Base-by-base conservation (phyloP, 129 eudicot genomes). In the sunflower (Helianthus annuus) region DNA sequence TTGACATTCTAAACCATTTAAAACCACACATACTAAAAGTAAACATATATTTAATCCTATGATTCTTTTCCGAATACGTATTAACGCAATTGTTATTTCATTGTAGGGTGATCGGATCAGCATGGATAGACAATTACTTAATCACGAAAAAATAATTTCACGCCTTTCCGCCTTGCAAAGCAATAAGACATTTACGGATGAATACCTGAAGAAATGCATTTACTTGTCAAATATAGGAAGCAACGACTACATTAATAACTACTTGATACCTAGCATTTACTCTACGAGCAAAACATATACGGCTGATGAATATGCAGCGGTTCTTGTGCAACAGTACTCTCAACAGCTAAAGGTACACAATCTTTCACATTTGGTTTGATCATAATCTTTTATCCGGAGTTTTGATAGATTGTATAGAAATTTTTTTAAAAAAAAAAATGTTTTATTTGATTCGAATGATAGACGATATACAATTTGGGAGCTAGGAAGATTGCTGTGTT, bases 191-290 rank as follows among this genome's bases (percentile, higher is more conserved):
- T 76, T n/a, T 53, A 62, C 76, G 0, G 5, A 52, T 0, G 70
- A 66, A 15, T 66, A 70, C 68, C 52, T 85, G 10, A 72, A 63
- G 70, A 72, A 79, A 65, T 82, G 86, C 76, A 56, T 79, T 34
- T 85, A 85, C 73, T 9, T 72, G 8, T 34, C 52, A 36, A 75
- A 75, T 45, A 66, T 82, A 10, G 90, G 90, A 53, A 85, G 84
- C 64, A 82, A 85, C 13, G 87, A 82, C 58, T 85, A 85, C 61
- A 69, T 82, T 54, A 85, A 85, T 56, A 85, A 82, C 61, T 85
- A 79, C 71, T 58, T 85, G 7, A 58, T 72, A 67, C 81, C 87
- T 7, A 46, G 14, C 1, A 0, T 0, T 38, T 85, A 78, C 66
- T 61, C 82, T 10, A 39, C 71, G 0, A 79, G 76, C 61, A 46